A percentile compares a stretch with the other conserved stretches of the same genome.
Evolutionary conservation across 129 eudicot genomes (phyloP).

Genomic region (Silybum marianum): DNA sequence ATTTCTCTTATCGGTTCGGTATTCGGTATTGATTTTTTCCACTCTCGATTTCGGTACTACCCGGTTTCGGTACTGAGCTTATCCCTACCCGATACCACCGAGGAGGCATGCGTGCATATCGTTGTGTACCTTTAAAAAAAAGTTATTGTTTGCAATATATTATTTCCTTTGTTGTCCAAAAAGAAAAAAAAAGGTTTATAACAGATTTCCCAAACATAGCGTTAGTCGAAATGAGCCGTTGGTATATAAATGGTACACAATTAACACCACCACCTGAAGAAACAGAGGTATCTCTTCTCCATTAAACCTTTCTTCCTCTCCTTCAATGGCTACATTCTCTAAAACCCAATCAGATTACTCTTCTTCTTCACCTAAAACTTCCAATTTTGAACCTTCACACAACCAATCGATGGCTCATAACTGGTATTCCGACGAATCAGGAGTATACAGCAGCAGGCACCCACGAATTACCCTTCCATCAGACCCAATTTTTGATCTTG

Average conservation of each 20-base stretch:
- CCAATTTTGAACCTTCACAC: neutral
- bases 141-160: no score
- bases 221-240: neutral
- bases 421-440: slow-evolving; percentile 65
- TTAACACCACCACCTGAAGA: neutral
- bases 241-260: neutral
- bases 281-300: neutral
- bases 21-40: no score
- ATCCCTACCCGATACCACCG: no score
- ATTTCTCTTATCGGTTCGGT: no score
- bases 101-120: no score
- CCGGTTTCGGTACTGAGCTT: no score
- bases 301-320: slow-evolving; percentile 11
- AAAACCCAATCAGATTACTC: slow-evolving; percentile 11
- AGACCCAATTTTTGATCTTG: slow-evolving; percentile 66
- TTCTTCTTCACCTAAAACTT: neutral
- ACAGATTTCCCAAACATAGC: no score
- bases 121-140: no score
- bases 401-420: slow-evolving; percentile 1
- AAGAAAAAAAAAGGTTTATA: no score
- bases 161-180: no score
- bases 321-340: slow-evolving; percentile 23
- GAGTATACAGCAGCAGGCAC: slow-evolving; percentile 66
- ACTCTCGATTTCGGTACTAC: no score
- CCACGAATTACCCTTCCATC: slow-evolving; percentile 50